Percentiles rank a stretch among this genome's conserved stretches.
phyloP scores from a whole-genome alignment of 371 early-diverging fungal genomes.

The Zopfochytrium polystomum region DNA sequence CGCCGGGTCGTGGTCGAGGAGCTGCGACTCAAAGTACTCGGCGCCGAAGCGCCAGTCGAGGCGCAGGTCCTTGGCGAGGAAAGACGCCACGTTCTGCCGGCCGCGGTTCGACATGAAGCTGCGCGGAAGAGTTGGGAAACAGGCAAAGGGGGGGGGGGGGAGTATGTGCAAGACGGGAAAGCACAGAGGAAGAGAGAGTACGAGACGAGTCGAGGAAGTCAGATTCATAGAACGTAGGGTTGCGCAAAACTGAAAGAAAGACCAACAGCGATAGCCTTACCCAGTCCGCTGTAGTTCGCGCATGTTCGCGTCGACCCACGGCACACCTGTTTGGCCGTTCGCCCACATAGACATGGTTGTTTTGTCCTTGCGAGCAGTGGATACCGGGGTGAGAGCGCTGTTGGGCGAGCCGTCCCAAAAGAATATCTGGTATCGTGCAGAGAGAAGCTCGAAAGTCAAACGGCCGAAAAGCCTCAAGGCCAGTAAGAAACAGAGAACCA shows the following conservation, averaged over 20 bases:
- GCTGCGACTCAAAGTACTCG: slow-evolving; percentile 44
- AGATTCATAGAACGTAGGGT: no score
- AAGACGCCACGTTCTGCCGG: slow-evolving; percentile 51
- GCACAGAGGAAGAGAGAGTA: background rate
- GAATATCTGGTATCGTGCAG: no score
- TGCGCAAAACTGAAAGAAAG: no score
- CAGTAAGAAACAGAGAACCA: no score
- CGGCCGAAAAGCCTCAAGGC: no score
- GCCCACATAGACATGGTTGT: slow-evolving; percentile 31
- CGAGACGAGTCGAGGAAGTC: no score
- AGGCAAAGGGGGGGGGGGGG: background rate
- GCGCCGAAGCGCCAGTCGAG: slow-evolving; percentile 49
- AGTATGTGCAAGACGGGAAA: background rate
- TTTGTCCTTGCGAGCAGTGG: background rate
- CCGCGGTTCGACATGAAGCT: slow-evolving; percentile 45
- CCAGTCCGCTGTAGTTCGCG: slow-evolving; percentile 43
- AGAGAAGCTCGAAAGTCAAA: no score
- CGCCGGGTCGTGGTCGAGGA: slow-evolving; percentile 47
- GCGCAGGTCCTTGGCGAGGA: slow-evolving; percentile 39
- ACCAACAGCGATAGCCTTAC: no score
- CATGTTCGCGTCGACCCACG: slow-evolving; percentile 50
- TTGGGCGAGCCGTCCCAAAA: slow-evolving; percentile 5
- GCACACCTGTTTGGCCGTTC: slow-evolving; percentile 45
- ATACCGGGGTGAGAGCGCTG: background rate
- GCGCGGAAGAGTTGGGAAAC: no score